phyloP scores from a whole-genome alignment of 345 rosid genomes.

The Arabis alpina region DNA sequence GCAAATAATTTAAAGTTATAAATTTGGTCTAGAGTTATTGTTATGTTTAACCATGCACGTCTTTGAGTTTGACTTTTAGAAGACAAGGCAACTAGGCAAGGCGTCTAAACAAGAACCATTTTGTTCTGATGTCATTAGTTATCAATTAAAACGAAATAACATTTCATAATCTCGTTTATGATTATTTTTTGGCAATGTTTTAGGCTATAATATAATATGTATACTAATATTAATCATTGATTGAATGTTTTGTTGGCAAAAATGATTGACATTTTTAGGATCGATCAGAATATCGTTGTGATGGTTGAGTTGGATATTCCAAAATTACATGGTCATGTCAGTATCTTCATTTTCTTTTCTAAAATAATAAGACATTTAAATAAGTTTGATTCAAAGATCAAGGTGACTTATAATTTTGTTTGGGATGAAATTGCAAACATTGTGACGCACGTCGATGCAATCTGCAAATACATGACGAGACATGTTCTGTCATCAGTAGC shows the following conservation, averaged over 20 bases:
- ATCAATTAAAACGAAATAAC: neutral
- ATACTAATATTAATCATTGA: neutral
- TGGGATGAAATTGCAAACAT: conserved; percentile 12
- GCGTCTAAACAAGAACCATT: conserved; percentile 17
- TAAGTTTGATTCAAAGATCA: neutral
- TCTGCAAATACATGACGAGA: conserved; percentile 10
- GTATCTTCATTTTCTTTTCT: conserved; percentile 13
- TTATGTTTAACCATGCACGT: conserved; percentile 36
- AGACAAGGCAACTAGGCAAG: conserved; percentile 25
- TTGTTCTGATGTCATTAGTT: neutral
- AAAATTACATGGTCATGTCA: neutral
- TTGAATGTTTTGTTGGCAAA: neutral
- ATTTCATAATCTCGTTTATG: conserved; percentile 9
- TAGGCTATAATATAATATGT: neutral
- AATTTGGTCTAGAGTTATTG: neutral
- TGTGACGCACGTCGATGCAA: conserved; percentile 24
- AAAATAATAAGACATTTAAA: neutral
- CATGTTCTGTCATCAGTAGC: conserved; percentile 26
- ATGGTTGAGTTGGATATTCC: conserved; percentile 29
- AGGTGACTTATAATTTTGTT: neutral
- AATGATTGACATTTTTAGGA: neutral
- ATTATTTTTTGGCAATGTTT: neutral
- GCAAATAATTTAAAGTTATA: conserved; percentile 8
- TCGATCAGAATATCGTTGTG: neutral
- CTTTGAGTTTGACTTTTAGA: conserved; percentile 36